Evolutionary conservation across 1,284 basidiomycete species (phyloP).

Genomic region (Irpex sp.): DNA sequence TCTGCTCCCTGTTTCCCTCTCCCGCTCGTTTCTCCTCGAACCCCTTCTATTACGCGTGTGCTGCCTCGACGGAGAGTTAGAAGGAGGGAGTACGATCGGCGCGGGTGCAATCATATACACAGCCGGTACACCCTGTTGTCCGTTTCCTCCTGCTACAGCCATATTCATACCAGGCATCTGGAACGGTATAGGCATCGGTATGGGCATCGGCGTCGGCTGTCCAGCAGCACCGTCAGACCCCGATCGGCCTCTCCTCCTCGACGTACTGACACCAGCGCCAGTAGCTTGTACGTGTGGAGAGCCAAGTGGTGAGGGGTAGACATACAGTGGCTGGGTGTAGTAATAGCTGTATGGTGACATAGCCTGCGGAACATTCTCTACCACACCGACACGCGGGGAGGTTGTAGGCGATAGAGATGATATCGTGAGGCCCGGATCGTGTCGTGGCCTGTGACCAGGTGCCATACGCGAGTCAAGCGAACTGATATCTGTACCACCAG

Average conservation of each 20-base stretch:
- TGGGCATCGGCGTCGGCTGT: conserved; percentile 1
- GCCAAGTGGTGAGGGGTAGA: conserved; percentile 19
- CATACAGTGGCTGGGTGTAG: conserved; percentile 23
- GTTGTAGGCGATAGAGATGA: neutral
- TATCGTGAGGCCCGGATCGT: neutral
- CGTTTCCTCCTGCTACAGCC: conserved; percentile 5
- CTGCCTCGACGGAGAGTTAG: conserved; percentile 6
- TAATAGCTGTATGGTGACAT: conserved; percentile 17
- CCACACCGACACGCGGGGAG: neutral
- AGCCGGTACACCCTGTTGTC: conserved; percentile 21
- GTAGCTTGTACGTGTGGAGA: neutral
- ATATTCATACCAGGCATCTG: conserved; percentile 3
- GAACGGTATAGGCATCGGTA: neutral
- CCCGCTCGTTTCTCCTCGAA: neutral
- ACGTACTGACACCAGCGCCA: no score
- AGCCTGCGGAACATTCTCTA: neutral
- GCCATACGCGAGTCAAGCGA: neutral
- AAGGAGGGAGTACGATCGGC: conserved; percentile 15
- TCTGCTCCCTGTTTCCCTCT: neutral
- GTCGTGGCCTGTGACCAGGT: neutral
- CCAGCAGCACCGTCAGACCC: conserved; percentile 1
- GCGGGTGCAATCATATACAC: conserved; percentile 25
- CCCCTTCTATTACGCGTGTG: neutral
- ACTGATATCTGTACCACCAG: neutral
- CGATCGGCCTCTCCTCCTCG: neutral